Percentiles rank a stretch among this genome's conserved stretches.
Evolutionary conservation across 805 yeast species (phyloP).

Genomic region (Cyberlindnera sargentensis): DNA sequence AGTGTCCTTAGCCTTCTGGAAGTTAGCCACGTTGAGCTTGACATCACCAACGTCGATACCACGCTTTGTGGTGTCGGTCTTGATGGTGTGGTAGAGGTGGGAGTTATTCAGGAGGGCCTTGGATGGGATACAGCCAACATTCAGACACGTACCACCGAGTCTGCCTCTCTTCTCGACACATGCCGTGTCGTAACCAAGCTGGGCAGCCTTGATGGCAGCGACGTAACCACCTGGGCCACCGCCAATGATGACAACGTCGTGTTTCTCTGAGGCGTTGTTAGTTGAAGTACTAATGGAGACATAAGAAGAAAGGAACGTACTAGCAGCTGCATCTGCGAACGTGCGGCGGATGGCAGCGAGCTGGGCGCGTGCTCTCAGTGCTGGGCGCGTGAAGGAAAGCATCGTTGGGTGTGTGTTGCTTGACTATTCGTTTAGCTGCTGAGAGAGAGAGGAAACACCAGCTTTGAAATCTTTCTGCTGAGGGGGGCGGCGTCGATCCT

Average conservation of each 20-base stretch:
- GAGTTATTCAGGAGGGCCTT: conserved; percentile 94
- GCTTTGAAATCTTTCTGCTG: not conserved
- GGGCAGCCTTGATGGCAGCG: conserved; percentile 98
- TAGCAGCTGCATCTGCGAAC: conserved; percentile 17
- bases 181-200: conserved; percentile 88
- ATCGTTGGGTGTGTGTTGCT: not conserved
- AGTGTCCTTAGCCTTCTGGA: conserved; percentile 89
- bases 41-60: conserved; percentile 88
- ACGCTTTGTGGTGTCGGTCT: conserved; percentile 75
- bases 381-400: conserved; percentile 8
- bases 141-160: conserved; percentile 97
- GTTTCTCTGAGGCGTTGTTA: conserved; percentile 34
- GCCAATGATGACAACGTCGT: conserved; percentile 92
- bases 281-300: conserved; percentile 3
- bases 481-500: not conserved
- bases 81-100: conserved; percentile 82
- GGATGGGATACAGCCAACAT: conserved; percentile 99
- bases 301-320: conserved; percentile 6
- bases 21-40: conserved; percentile 61
- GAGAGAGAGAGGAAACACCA: not conserved
- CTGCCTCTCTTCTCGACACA: conserved; percentile 96
- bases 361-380: conserved; percentile 6
- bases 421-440: not conserved
- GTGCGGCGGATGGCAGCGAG: conserved; percentile 12
- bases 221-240: conserved; percentile 99